Base-by-base conservation (phyloP, 2,329 filamentous ascomycete species). In the Fusarium papillatum region DNA sequence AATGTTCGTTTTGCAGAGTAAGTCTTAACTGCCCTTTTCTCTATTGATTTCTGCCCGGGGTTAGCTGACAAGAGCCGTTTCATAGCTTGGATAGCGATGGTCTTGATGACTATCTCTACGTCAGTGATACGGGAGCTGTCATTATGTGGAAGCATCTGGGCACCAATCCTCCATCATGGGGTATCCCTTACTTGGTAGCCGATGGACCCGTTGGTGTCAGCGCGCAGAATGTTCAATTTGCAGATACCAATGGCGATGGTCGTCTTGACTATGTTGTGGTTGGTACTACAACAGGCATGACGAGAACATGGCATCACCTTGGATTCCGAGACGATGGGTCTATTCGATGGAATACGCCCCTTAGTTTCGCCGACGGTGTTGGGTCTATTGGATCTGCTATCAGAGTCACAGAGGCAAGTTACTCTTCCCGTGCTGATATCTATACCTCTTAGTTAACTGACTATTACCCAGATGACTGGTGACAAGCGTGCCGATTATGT, bases 1-100 rank as follows among this genome's bases (percentile, higher is more conserved):
- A 69, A 69, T 36, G 62, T 69, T 5, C 67, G 62, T 6, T 69
- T 69, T 26, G 67, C 67, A 6, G 67, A 69, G 67, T 69, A 64
- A 26, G 66, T 64, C 24, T 50, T 26, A 26, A 26, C 26, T 26
- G 26, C 17, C 38, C 29, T 29, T 29, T 29, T 41, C 1, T 5
- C 38, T 41, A 6, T n/a, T n/a, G 6, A n/a, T 41, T n/a, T 6
- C 13, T 29, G 26, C 26, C 26, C 26, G 26, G 2, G 10, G 16
- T 50, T 16, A 1, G 6, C 46, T 50, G 2, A 39, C 38, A 5
- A 39, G 16, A 39, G 4, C 4, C 7, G 7, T 17, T 24, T 22
- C 5, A 48, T n/a, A 48, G 43, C n/a, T 48, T 48, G 43, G 9
- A 48, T n/a, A 17, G 43, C 43, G 43, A 48, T 11, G 46, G 46